A percentile compares a stretch with the other conserved stretches of the same genome.
These are phyloP conservation scores for Cladobotryum mycophilum DNA, from an alignment of 2,329 filamentous ascomycete genomes.

Conservation along the genomic window DNA sequence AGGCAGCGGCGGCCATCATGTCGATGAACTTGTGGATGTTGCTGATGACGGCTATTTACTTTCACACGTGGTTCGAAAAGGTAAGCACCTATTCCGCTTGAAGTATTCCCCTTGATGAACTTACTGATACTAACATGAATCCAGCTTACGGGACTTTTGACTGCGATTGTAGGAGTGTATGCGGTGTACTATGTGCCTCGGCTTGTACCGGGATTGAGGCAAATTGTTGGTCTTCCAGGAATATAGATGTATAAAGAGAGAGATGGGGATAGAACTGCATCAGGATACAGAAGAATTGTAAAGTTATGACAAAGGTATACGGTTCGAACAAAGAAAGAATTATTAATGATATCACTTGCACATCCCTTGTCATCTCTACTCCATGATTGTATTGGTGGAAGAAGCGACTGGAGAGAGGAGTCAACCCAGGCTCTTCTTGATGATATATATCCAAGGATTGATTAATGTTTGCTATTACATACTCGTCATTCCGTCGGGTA, in stretches of 20 bases:
- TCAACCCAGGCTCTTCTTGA: too few species aligned
- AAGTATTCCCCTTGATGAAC: background rate
- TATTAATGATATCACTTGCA: background rate
- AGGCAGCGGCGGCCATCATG: slow-evolving; percentile 58
- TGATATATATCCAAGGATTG: too few species aligned
- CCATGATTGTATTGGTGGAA: background rate
- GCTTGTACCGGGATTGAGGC: slow-evolving; percentile 40
- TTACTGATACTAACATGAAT: slow-evolving; percentile 16
- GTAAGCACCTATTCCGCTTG: slow-evolving; percentile 36
- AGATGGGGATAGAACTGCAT: background rate
- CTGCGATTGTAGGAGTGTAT: slow-evolving; percentile 42
- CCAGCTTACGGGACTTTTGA: slow-evolving; percentile 48
- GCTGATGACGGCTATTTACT: slow-evolving; percentile 96
- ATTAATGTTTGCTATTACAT: too few species aligned
- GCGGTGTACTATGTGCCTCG: slow-evolving; percentile 46
- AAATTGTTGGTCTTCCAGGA: slow-evolving; percentile 44
- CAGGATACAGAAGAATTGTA: too few species aligned
- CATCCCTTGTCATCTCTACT: background rate
- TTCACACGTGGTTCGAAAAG: slow-evolving; percentile 99
- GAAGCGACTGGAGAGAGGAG: too few species aligned
- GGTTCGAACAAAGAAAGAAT: background rate
- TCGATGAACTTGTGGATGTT: slow-evolving; percentile 88
- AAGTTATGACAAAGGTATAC: too few species aligned
- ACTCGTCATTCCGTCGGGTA: too few species aligned
- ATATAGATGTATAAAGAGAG: slow-evolving; percentile 28